Conservation (phyloP, 768 basidiomycete genomes). For the Grammothele lineata region DNA sequence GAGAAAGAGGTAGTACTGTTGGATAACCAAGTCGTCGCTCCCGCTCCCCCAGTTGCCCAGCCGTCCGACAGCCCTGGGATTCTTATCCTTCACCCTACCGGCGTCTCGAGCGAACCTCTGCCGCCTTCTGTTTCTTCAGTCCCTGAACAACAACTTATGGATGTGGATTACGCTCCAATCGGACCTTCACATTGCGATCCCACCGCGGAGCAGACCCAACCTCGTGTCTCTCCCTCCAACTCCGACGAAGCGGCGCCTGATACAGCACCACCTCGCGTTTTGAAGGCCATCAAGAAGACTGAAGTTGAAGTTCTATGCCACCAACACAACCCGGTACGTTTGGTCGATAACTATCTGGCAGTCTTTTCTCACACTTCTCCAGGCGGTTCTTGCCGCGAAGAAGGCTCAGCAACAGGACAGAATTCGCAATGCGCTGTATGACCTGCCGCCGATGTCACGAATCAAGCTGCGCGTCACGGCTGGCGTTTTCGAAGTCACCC, state of each 20-base stretch:
- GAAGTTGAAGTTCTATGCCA: slow-evolving; percentile 77
- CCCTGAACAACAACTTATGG: slow-evolving; percentile 25
- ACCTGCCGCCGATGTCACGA: slow-evolving; percentile 63
- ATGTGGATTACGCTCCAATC: slow-evolving; percentile 28
- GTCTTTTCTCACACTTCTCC: not conserved
- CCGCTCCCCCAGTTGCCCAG: not conserved
- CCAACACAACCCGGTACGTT: slow-evolving; percentile 86
- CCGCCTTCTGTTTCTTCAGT: not conserved
- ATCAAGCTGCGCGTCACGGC: slow-evolving; percentile 83
- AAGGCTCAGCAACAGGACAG: slow-evolving; percentile 72
- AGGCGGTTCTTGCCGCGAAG: slow-evolving; percentile 75
- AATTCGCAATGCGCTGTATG: slow-evolving; percentile 64
- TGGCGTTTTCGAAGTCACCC: slow-evolving; percentile 83
- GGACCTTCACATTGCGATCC: not conserved
- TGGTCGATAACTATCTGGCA: no score
- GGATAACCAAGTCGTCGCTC: slow-evolving; percentile 30
- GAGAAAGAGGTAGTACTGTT: slow-evolving; percentile 79
- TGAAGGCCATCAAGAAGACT: slow-evolving; percentile 70
- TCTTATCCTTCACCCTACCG: not conserved
- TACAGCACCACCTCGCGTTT: slow-evolving; percentile 31
- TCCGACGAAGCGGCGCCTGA: not conserved
- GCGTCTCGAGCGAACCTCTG: not conserved
- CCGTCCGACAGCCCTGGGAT: not conserved
- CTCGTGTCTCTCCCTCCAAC: not conserved
- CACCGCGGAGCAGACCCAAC: no score